Base-by-base conservation (phyloP, 495 filamentous ascomycete species). In the Talaromyces adpressus region DNA sequence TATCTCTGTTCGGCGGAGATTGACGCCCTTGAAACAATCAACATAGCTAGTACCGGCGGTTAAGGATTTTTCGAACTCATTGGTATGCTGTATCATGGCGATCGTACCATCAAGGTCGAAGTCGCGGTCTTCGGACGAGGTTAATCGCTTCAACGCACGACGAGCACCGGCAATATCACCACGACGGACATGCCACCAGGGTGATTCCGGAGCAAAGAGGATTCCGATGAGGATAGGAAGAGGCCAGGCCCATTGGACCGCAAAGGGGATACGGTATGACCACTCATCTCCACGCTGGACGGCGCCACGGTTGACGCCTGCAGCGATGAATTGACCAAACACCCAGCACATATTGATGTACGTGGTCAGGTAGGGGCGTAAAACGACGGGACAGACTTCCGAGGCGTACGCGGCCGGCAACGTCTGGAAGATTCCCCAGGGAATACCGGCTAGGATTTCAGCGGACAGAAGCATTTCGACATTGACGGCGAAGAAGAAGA, bases 371-470 rank as follows among this genome's bases (percentile, higher is more conserved):
- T 85, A 88, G 22, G 82, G 78, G 16, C 87, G 77, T 59, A 89
- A 79, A 30, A 79, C 75, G 0, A 87, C 77, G 6, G 87, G 87
- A 66, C 79, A 84, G 45, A 89, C 84, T 67, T 90, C 87, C 56
- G 85, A 86, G 47, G 86, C 87, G 64, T 89, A 90, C 1, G 86
- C 86, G 65, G 87, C 84, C 25, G 86, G 86, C 6, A 87, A 71
- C 0, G 87, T 90, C 69, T 89, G 87, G 72, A 90, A 90, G 32
- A 90, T 81, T 63, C 89, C 89, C 88, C 88, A 91, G 41, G 86
- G 84, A 61, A 91, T 85, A 64, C 89, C 88, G 59, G 82, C 85
- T 1, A 91, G 76, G 61, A 91, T 86, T 71, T 90, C 87, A 2
- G 81, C 88, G 20, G 85, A 81, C 49, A 89, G 78, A 14, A 91